Evolutionary conservation across 306 rosid genomes (phyloP).

Genomic region (Cotoneaster glaucophyllus): DNA sequence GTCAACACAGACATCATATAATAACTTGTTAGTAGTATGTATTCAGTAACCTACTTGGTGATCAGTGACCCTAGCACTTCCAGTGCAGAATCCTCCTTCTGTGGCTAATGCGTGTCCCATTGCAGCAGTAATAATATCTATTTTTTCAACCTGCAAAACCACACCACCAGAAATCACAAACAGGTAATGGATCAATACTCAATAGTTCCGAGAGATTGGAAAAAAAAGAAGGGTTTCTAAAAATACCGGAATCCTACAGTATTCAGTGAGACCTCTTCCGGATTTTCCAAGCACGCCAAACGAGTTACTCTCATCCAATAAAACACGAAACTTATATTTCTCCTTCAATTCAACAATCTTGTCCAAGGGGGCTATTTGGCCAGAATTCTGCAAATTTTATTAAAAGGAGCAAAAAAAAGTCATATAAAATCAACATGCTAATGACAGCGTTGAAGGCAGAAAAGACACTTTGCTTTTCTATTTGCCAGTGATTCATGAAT

Average conservation of each 20-base stretch:
- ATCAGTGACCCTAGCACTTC: slow-evolving; percentile 86
- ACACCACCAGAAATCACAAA: slow-evolving; percentile 33
- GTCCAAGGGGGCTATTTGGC: slow-evolving; percentile 86
- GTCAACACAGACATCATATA: background rate
- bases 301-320: slow-evolving; percentile 97
- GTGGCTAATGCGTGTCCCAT: slow-evolving; percentile 97
- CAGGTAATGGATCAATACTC: background rate
- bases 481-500: too few species aligned
- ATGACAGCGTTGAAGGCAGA: background rate
- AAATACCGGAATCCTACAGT: slow-evolving; percentile 68
- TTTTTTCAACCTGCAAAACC: slow-evolving; percentile 65
- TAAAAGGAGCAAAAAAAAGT: background rate
- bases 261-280: slow-evolving; percentile 92
- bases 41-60: slow-evolving; percentile 66
- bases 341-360: slow-evolving; percentile 92
- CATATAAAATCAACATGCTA: background rate
- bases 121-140: slow-evolving; percentile 92
- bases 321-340: slow-evolving; percentile 72
- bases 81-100: slow-evolving; percentile 99
- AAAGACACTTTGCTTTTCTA: background rate
- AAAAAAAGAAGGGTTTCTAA: background rate
- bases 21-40: background rate
- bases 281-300: slow-evolving; percentile 87
- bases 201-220: background rate
- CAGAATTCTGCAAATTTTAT: slow-evolving; percentile 67